phyloP scores from a whole-genome alignment of 164 flowering plant species.

The Chloranthus sessilifolius region DNA sequence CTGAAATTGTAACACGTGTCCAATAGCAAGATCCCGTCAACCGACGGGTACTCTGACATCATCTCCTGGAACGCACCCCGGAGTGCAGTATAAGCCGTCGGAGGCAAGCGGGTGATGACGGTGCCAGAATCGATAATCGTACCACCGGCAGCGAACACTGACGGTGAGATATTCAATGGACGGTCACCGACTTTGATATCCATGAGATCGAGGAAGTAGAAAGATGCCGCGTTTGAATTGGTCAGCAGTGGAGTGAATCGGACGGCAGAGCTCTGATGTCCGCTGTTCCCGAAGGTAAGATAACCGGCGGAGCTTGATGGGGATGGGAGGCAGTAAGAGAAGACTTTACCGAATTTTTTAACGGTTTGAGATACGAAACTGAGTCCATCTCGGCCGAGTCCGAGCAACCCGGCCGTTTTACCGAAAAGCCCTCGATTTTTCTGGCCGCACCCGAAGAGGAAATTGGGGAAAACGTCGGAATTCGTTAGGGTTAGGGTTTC shows the following conservation, averaged over 20 bases:
- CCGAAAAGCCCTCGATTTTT: constrained; percentile 49
- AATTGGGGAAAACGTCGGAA: constrained; percentile 19
- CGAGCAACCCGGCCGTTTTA: constrained; percentile 42
- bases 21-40: too few species aligned
- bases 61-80: constrained; percentile 16
- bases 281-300: constrained; percentile 12
- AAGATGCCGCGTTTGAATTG: neutral
- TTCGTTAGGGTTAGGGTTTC: constrained; percentile 32
- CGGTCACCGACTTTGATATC: constrained; percentile 12
- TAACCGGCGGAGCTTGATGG: constrained; percentile 6
- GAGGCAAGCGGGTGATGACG: constrained; percentile 31
- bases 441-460: constrained; percentile 55
- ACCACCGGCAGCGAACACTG: constrained; percentile 7
- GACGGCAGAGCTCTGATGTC: neutral
- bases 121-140: constrained; percentile 48
- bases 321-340: constrained; percentile 24
- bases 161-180: neutral
- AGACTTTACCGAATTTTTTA: constrained; percentile 19
- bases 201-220: constrained; percentile 14
- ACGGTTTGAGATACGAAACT: constrained; percentile 41
- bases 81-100: constrained; percentile 31
- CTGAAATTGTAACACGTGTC: constrained; percentile 18
- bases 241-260: constrained; percentile 10
- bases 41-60: constrained; percentile 20
- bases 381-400: constrained; percentile 38